Conservation (phyloP, 768 basidiomycete species). For the Suillus placidus region DNA sequence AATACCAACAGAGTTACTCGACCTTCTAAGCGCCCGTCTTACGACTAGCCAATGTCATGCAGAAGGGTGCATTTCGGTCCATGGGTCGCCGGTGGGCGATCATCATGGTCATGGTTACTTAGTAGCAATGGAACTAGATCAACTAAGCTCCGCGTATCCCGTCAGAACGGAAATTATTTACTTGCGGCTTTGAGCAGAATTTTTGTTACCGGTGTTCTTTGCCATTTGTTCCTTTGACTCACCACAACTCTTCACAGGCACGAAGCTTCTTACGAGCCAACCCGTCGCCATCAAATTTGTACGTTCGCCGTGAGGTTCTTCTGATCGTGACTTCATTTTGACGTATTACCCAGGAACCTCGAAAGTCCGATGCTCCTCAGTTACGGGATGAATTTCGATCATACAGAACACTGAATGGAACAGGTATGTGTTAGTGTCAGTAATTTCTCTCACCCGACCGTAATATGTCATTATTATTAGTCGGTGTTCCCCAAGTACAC, state of each 20-base stretch:
- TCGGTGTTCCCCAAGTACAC: slow-evolving; percentile 96
- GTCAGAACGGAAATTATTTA: slow-evolving; percentile 13
- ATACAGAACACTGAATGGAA: slow-evolving; percentile 92
- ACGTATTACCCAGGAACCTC: slow-evolving; percentile 66
- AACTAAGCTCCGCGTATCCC: slow-evolving; percentile 11
- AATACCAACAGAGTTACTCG: slow-evolving; percentile 11
- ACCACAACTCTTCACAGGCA: slow-evolving; percentile 51
- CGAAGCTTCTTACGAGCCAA: slow-evolving; percentile 79
- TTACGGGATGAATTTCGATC: slow-evolving; percentile 96
- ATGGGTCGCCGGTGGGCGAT: slow-evolving; percentile 1
- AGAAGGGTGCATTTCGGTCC: slow-evolving; percentile 12
- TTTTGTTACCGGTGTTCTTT: background rate
- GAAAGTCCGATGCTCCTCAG: slow-evolving; percentile 98
- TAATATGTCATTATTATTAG: slow-evolving; percentile 44
- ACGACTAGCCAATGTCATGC: slow-evolving; percentile 9
- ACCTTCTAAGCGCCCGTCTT: slow-evolving; percentile 19
- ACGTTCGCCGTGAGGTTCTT: slow-evolving; percentile 33
- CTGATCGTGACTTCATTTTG: slow-evolving; percentile 12
- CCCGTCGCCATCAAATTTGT: slow-evolving; percentile 99
- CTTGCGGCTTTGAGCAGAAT: background rate
- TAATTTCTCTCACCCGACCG: slow-evolving; percentile 19
- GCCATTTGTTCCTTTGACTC: slow-evolving; percentile 14
- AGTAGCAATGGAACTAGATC: slow-evolving; percentile 12
- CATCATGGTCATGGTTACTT: slow-evolving; percentile 4
- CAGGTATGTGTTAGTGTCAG: slow-evolving; percentile 57